Evolutionary conservation across 306 rosid species (phyloP).

Genomic region (Vigna reflexopilosa): DNA sequence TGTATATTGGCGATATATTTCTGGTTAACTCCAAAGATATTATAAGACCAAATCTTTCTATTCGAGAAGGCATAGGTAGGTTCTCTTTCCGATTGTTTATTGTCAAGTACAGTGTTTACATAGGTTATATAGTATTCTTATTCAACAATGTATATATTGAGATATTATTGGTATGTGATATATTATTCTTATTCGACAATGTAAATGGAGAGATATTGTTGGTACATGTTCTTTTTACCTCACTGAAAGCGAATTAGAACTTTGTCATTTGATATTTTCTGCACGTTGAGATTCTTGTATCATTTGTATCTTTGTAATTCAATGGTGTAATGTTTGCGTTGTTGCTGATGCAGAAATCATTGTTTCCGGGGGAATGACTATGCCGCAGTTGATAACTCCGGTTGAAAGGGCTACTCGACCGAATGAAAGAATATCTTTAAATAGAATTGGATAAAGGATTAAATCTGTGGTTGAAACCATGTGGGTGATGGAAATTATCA

Average conservation of each 20-base stretch:
- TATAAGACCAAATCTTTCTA: slow-evolving; percentile 23
- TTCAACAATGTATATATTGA: not conserved
- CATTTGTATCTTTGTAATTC: not conserved
- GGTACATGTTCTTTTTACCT: not conserved
- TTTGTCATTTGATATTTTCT: slow-evolving; percentile 1
- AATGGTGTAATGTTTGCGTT: not conserved
- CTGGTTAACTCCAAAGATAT: slow-evolving; percentile 23
- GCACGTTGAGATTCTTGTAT: not conserved
- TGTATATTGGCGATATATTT: slow-evolving; percentile 1
- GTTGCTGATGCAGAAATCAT: slow-evolving; percentile 9
- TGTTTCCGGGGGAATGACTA: slow-evolving; percentile 22
- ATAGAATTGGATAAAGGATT: slow-evolving; percentile 6
- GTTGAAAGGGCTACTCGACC: not conserved
- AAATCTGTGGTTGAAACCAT: not conserved
- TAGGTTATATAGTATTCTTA: not conserved
- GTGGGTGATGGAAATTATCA: not conserved
- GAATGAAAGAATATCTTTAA: slow-evolving; percentile 1
- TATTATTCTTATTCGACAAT: not conserved
- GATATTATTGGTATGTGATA: not conserved
- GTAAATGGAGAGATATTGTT: not conserved
- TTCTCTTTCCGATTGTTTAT: not conserved
- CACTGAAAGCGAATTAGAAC: not conserved
- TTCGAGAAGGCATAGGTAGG: slow-evolving; percentile 18
- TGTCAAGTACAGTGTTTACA: not conserved
- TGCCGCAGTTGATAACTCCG: slow-evolving; percentile 11